A percentile compares a stretch with the other conserved stretches of the same genome.
These are phyloP conservation scores for Mediolabrus comicus DNA, from an alignment of 108 stramenopile genomes.

Conservation along the genomic window DNA sequence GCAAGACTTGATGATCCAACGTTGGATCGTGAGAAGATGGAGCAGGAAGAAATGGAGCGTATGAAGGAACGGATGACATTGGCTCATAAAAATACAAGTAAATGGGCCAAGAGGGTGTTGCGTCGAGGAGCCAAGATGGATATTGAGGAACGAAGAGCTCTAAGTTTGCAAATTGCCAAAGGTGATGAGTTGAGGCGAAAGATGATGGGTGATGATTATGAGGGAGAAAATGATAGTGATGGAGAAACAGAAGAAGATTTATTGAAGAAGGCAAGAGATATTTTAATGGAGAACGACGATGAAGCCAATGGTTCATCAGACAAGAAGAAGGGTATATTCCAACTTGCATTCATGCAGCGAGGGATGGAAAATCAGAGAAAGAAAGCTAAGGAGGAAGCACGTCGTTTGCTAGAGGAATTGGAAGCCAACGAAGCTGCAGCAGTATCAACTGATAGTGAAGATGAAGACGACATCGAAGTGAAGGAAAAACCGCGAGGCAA, in stretches of 20 bases:
- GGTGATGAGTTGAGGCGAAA: conserved; percentile 88
- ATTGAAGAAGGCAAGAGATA: conserved; percentile 59
- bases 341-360: conserved; percentile 94
- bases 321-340: conserved; percentile 80
- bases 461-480: conserved; percentile 35
- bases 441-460: conserved; percentile 39
- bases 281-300: conserved; percentile 60
- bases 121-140: conserved; percentile 85
- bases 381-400: conserved; percentile 85
- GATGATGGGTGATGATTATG: conserved; percentile 56
- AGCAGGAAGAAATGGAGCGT: conserved; percentile 90
- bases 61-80: conserved; percentile 97
- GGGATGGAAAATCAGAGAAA: conserved; percentile 85
- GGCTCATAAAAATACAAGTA: conserved; percentile 95
- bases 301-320: conserved; percentile 44
- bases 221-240: conserved; percentile 42
- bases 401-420: conserved; percentile 82
- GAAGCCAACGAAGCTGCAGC: conserved; percentile 77
- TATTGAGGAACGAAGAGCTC: conserved; percentile 75
- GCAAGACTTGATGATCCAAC: conserved; percentile 53
- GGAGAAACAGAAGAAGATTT: conserved; percentile 63
- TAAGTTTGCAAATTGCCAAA: conserved; percentile 83
- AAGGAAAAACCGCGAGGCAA: conserved; percentile 23
- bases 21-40: conserved; percentile 69
- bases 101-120: conserved; percentile 94